Percentiles rank a stretch among this genome's conserved stretches.
Conservation (phyloP, 202 grass and related monocot genomes). For the Digitaria exilis region DNA sequence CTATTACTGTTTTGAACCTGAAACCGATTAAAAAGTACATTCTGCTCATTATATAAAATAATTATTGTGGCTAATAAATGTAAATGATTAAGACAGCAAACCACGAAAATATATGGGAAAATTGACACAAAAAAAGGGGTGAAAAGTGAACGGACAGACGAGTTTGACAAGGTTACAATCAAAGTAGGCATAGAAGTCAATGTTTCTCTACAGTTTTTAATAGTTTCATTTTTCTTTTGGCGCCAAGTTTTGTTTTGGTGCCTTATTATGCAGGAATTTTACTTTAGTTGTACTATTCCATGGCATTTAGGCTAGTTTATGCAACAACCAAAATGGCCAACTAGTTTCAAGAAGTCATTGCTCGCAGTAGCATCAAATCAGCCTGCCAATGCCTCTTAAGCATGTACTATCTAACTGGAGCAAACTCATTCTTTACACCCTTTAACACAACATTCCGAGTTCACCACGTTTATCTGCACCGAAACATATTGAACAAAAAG, state of each 20-base stretch:
- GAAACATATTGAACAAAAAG: background rate
- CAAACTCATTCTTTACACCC: background rate
- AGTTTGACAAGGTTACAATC: background rate
- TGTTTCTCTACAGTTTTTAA: background rate
- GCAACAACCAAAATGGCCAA: background rate
- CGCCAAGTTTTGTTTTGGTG: background rate
- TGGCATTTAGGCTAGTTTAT: background rate
- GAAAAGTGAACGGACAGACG: background rate
- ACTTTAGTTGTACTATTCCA: background rate
- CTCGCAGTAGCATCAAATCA: background rate
- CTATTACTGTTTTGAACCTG: background rate
- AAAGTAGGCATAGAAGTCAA: background rate
- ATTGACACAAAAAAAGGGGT: background rate
- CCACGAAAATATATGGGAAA: background rate
- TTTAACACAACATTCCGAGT: background rate
- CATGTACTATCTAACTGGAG: background rate
- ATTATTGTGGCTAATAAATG: background rate
- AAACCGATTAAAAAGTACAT: background rate
- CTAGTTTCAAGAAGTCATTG: background rate
- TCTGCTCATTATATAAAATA: background rate
- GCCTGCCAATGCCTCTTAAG: background rate
- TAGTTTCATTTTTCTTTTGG: background rate
- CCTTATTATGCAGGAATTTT: background rate
- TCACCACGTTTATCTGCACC: background rate
- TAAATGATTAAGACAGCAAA: background rate